Conservation (phyloP, 1,284 basidiomycete genomes). For the Anthracocystis setariae region DNA sequence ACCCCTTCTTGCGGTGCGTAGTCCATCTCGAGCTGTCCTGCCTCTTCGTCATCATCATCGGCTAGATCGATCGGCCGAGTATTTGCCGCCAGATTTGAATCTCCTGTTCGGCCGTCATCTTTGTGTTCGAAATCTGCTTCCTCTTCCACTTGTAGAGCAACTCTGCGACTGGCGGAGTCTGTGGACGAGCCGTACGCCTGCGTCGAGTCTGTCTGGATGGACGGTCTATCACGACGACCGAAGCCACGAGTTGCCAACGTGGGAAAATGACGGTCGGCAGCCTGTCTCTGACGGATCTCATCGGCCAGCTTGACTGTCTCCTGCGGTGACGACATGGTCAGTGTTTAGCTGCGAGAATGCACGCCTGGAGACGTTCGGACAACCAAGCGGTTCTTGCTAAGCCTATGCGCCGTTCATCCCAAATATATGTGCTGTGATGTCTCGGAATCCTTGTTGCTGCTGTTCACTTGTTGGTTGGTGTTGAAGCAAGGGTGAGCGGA, state of each 20-base stretch:
- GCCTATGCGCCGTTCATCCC: too few relatives aligned
- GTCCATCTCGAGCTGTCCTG: conserved; percentile 48
- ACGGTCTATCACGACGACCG: conserved; percentile 31
- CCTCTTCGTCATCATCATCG: conserved; percentile 46
- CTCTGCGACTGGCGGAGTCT: conserved; percentile 2
- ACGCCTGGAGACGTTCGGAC: too few relatives aligned
- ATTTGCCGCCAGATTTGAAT: not conserved
- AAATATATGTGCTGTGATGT: too few relatives aligned
- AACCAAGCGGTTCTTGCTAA: too few relatives aligned
- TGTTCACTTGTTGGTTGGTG: too few relatives aligned
- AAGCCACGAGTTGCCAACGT: conserved; percentile 41
- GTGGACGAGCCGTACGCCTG: conserved; percentile 3
- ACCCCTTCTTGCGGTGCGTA: conserved; percentile 15
- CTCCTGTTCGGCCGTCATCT: too few relatives aligned
- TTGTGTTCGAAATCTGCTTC: not conserved
- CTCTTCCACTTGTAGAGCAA: not conserved
- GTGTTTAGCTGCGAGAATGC: too few relatives aligned
- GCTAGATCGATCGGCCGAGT: conserved; percentile 13
- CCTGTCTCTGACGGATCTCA: conserved; percentile 40
- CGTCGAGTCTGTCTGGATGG: conserved; percentile 10
- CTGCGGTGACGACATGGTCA: conserved; percentile 42
- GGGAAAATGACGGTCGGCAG: conserved; percentile 33
- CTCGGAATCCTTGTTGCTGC: too few relatives aligned
- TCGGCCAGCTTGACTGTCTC: conserved; percentile 42
- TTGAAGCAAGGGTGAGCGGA: too few relatives aligned